phyloP scores from a whole-genome alignment of 768 basidiomycete species.

The Trametes coccinea region DNA sequence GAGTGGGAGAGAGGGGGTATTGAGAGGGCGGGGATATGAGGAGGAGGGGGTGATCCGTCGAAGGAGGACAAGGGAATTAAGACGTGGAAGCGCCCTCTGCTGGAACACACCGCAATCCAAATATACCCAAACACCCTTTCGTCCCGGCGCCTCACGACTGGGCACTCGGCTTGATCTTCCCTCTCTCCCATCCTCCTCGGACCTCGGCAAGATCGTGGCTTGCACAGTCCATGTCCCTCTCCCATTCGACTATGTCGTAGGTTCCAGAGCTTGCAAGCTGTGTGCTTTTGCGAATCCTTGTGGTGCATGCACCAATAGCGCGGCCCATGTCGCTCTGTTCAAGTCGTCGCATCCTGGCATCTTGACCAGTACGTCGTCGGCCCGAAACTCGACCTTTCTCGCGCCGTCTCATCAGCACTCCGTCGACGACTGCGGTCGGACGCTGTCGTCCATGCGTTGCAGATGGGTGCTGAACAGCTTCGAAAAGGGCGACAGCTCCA shows the following conservation, averaged over 20 bases:
- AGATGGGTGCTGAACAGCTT: slow-evolving; percentile 2
- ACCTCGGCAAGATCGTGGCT: background rate
- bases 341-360: background rate
- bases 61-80: slow-evolving; percentile 15
- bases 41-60: slow-evolving; percentile 22
- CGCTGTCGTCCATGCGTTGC: background rate
- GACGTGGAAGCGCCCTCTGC: slow-evolving; percentile 20
- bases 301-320: no score
- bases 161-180: slow-evolving; percentile 1
- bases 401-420: background rate
- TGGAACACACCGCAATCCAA: slow-evolving; percentile 12
- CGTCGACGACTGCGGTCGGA: background rate
- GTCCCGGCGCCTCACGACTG: slow-evolving; percentile 7
- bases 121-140: slow-evolving; percentile 15
- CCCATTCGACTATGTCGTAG: background rate
- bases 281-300: no score
- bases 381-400: background rate
- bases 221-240: background rate
- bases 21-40: slow-evolving; percentile 17
- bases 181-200: background rate
- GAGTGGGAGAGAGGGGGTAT: slow-evolving; percentile 14
- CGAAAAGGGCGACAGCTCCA: background rate
- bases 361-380: background rate
- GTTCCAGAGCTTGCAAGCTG: background rate
- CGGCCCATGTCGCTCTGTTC: background rate